A percentile compares a stretch with the other conserved stretches of the same genome.
Evolutionary conservation across 2,329 filamentous ascomycete genomes (phyloP).

Genomic region (Colletotrichum magnum): DNA sequence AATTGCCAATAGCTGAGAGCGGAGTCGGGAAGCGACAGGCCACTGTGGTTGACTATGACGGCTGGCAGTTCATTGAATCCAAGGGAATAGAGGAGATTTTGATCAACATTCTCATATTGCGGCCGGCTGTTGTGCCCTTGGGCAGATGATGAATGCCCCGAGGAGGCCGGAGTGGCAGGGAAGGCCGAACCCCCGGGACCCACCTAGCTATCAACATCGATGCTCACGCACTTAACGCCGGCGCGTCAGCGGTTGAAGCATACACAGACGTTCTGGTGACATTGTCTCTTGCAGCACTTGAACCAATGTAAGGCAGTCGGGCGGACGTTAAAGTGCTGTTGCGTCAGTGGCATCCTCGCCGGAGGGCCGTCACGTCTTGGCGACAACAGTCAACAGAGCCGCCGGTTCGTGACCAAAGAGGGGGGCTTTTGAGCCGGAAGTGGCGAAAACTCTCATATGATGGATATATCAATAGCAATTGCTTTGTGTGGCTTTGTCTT

Average conservation of each 20-base stretch:
- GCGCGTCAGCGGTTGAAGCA: conserved; percentile 39
- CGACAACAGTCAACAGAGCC: too few species aligned
- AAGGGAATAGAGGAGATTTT: conserved; percentile 11
- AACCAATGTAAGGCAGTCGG: conserved; percentile 41
- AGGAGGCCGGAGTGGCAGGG: too few species aligned
- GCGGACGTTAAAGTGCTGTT: conserved; percentile 36
- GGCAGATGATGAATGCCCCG: neutral
- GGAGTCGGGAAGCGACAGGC: conserved; percentile 29
- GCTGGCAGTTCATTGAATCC: neutral
- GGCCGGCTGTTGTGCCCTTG: neutral
- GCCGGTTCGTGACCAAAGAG: too few species aligned
- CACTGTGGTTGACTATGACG: conserved; percentile 3
- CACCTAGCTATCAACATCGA: conserved; percentile 36
- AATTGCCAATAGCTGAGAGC: neutral
- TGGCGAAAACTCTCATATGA: too few species aligned
- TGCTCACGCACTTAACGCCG: conserved; percentile 33
- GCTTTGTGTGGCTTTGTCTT: too few species aligned
- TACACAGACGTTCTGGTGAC: conserved; percentile 39
- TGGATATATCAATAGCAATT: too few species aligned
- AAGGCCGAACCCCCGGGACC: conserved; percentile 33
- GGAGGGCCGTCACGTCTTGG: too few species aligned
- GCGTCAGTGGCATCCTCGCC: conserved; percentile 5
- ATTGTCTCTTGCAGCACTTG: conserved; percentile 41
- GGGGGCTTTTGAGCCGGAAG: too few species aligned
- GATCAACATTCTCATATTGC: conserved; percentile 2